phyloP scores from a whole-genome alignment of 1,284 basidiomycete species.

The Trametes polyzona region DNA sequence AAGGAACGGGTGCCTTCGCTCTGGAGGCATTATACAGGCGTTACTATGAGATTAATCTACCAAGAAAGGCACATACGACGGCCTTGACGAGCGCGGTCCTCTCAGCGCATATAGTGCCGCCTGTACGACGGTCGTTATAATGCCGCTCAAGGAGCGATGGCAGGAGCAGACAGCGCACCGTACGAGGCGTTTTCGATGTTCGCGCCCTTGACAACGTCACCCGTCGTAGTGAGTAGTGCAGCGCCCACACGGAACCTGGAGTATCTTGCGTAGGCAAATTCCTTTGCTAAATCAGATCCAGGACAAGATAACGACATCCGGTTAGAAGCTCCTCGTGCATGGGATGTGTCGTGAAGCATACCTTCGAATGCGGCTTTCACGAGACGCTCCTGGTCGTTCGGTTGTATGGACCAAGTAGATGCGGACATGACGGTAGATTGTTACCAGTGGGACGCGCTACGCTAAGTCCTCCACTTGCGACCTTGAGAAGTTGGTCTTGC shows the following conservation, averaged over 20 bases:
- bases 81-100: slow-evolving; percentile 88
- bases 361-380: slow-evolving; percentile 42
- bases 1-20: slow-evolving; percentile 76
- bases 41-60: not conserved
- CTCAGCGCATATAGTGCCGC: slow-evolving; percentile 86
- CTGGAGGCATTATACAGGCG: too few species aligned
- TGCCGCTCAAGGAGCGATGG: not conserved
- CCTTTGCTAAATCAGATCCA: slow-evolving; percentile 46
- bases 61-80: slow-evolving; percentile 56
- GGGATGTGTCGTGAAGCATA: too few species aligned
- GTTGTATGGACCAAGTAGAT: slow-evolving; percentile 28
- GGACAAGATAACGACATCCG: not conserved
- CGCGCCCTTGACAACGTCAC: slow-evolving; percentile 77
- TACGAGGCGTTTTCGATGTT: slow-evolving; percentile 94
- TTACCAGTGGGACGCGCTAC: too few species aligned
- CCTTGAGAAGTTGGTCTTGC: too few species aligned
- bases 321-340: too few species aligned
- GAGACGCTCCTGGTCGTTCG: slow-evolving; percentile 32
- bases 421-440: slow-evolving; percentile 29
- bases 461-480: too few species aligned
- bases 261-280: slow-evolving; percentile 70
- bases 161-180: slow-evolving; percentile 48
- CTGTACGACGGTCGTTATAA: slow-evolving; percentile 41
- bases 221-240: slow-evolving; percentile 72
- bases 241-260: slow-evolving; percentile 92